A percentile compares a stretch with the other conserved stretches of the same genome.
phyloP scores from a whole-genome alignment of 169 alveolate genomes.

The Pseudocohnilembus persalinus region DNA sequence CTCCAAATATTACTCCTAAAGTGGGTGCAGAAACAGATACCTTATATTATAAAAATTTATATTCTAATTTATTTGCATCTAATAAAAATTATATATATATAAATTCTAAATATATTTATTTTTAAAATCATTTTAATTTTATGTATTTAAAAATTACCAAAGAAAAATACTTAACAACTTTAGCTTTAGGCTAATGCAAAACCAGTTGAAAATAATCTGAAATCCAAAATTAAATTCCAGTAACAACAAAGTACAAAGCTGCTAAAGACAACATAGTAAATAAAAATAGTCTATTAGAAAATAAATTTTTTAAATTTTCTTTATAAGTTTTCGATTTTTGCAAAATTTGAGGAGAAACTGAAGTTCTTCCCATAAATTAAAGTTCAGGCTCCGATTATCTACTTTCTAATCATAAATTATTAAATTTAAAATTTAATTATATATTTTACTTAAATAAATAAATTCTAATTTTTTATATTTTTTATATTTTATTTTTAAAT shows the following conservation, averaged over 20 bases:
- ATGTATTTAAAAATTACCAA: no score
- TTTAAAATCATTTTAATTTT: no score
- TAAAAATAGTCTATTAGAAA: constrained; percentile 36
- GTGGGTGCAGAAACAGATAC: constrained; percentile 65
- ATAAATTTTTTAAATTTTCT: constrained; percentile 5
- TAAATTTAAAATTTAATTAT: no score
- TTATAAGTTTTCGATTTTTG: background rate
- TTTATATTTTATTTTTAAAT: no score
- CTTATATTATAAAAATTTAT: no score
- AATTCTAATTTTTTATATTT: no score
- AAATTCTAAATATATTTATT: no score
- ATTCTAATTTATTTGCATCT: no score
- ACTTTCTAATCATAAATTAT: no score
- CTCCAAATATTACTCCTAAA: constrained; percentile 66
- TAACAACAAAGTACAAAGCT: constrained; percentile 60
- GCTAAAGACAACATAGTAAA: constrained; percentile 54
- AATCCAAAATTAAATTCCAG: constrained; percentile 80
- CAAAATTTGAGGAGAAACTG: constrained; percentile 11
- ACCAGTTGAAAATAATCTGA: constrained; percentile 65
- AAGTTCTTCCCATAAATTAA: background rate
- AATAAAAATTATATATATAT: no score
- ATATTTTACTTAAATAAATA: no score
- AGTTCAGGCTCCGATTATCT: background rate
- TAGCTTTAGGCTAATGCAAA: constrained; percentile 40
- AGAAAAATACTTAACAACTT: constrained; percentile 50